These are phyloP conservation scores for Flagelloscypha sp. DNA, from an alignment of 768 basidiomycete genomes.

Conservation along the genomic window DNA sequence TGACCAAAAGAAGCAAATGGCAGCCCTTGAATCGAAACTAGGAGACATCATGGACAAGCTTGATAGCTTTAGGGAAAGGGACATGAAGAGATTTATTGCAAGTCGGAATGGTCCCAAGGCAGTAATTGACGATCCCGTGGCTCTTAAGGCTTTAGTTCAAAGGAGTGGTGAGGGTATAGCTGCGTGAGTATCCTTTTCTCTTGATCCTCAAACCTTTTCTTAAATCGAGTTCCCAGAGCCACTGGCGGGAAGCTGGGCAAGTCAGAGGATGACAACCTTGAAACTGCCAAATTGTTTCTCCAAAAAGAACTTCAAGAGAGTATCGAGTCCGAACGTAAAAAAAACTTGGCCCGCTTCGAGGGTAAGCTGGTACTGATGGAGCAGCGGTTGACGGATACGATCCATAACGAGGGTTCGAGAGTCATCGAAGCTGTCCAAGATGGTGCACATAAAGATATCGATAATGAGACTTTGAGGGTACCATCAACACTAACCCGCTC, in stretches of 20 bases:
- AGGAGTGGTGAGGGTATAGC: conserved; percentile 29
- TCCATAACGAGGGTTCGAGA: conserved; percentile 25
- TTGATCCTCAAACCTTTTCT: conserved; percentile 15
- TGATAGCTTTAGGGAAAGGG: conserved; percentile 31
- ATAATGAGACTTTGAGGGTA: too few species aligned
- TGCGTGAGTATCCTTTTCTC: too few species aligned
- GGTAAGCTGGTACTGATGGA: conserved; percentile 39
- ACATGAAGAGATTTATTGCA: conserved; percentile 29
- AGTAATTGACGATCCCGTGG: conserved; percentile 23
- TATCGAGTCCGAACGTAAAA: conserved; percentile 25
- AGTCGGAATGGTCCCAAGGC: conserved; percentile 29
- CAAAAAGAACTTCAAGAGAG: conserved; percentile 28
- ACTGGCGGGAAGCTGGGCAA: too few species aligned
- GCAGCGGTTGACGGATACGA: conserved; percentile 27
- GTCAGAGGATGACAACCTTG: too few species aligned
- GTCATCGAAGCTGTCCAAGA: conserved; percentile 31
- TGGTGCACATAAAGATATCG: conserved; percentile 38
- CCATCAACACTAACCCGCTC: too few species aligned
- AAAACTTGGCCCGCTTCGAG: conserved; percentile 36
- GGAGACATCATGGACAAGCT: conserved; percentile 25
- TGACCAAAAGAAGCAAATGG: conserved; percentile 11
- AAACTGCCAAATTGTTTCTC: conserved; percentile 22
- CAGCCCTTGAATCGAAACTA: conserved; percentile 20
- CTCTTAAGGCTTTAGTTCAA: conserved; percentile 23
- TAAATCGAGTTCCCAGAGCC: too few species aligned